A percentile compares a stretch with the other conserved stretches of the same genome.
These are phyloP conservation scores for Irpex rosettiformis DNA, from an alignment of 1,284 basidiomycete genomes.

Conservation along the genomic window DNA sequence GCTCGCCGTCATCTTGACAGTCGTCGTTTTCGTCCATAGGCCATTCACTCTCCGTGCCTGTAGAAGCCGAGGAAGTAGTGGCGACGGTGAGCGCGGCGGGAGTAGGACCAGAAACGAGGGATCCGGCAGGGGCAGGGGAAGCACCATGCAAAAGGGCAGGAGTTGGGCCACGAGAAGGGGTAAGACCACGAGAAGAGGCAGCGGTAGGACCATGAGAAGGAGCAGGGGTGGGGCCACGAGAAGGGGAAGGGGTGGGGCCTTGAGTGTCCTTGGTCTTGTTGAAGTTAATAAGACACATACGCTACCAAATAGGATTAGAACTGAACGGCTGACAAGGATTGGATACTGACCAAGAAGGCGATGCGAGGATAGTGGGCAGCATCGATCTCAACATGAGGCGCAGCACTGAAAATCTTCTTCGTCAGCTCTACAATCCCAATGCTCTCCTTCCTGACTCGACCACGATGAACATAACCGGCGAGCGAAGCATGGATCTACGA, in stretches of 20 bases:
- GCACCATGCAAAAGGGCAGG: no score
- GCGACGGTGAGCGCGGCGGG: no score
- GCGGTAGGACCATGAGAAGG: no score
- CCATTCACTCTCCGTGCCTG: background rate
- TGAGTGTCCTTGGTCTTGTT: background rate
- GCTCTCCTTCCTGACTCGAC: background rate
- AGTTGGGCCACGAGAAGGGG: background rate
- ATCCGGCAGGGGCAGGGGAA: background rate
- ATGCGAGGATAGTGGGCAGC: background rate
- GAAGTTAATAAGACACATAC: background rate
- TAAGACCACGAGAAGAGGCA: background rate
- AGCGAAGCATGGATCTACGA: background rate
- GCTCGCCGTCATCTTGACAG: background rate
- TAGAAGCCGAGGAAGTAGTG: no score
- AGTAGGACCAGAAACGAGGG: background rate
- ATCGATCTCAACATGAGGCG: background rate
- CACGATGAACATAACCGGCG: background rate
- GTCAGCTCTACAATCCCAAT: background rate
- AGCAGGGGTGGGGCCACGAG: background rate
- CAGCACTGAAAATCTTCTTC: background rate
- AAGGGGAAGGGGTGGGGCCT: no score
- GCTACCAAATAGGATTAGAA: background rate
- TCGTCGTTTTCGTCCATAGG: background rate
- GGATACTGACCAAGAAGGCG: background rate
- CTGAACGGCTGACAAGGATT: background rate